Conservation (phyloP, 768 basidiomycete species). For the Coprinopsis cinerea region DNA sequence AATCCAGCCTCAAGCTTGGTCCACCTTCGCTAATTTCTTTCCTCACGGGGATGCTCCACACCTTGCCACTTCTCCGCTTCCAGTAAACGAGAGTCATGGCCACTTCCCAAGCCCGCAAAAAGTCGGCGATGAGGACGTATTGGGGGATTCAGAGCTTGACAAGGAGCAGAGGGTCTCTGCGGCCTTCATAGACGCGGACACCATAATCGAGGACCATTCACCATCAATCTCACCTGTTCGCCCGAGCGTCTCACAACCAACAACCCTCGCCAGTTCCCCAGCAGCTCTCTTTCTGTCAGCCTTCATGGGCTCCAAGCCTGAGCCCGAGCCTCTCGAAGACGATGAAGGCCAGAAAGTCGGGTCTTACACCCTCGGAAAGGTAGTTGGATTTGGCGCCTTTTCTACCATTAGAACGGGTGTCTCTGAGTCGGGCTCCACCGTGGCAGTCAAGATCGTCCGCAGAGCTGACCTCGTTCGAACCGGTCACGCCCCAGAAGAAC, state of each 20-base stretch:
- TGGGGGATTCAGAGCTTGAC: slow-evolving; percentile 16
- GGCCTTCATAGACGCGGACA: slow-evolving; percentile 13
- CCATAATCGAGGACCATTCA: neutral
- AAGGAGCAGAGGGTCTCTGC: slow-evolving; percentile 20
- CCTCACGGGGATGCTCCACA: neutral
- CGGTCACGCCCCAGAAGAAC: slow-evolving; percentile 38
- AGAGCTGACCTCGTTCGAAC: slow-evolving; percentile 51
- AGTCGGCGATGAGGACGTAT: neutral
- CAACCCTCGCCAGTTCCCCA: slow-evolving; percentile 42
- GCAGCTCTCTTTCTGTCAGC: slow-evolving; percentile 71
- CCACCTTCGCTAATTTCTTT: neutral
- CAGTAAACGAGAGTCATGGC: neutral
- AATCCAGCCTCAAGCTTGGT: neutral
- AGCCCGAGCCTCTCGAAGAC: slow-evolving; percentile 41
- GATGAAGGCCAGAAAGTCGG: slow-evolving; percentile 62
- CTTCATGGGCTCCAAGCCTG: slow-evolving; percentile 40
- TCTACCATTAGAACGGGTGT: slow-evolving; percentile 72
- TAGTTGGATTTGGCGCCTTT: slow-evolving; percentile 78
- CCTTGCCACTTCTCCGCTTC: neutral
- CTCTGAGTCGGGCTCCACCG: slow-evolving; percentile 54
- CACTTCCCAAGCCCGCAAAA: neutral
- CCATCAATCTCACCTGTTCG: slow-evolving; percentile 10
- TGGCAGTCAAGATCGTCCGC: slow-evolving; percentile 82
- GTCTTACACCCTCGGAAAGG: slow-evolving; percentile 69
- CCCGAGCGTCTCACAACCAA: slow-evolving; percentile 7